phyloP scores from a whole-genome alignment of 176 grass and related monocot species.

The Cenchrus purpureus region DNA sequence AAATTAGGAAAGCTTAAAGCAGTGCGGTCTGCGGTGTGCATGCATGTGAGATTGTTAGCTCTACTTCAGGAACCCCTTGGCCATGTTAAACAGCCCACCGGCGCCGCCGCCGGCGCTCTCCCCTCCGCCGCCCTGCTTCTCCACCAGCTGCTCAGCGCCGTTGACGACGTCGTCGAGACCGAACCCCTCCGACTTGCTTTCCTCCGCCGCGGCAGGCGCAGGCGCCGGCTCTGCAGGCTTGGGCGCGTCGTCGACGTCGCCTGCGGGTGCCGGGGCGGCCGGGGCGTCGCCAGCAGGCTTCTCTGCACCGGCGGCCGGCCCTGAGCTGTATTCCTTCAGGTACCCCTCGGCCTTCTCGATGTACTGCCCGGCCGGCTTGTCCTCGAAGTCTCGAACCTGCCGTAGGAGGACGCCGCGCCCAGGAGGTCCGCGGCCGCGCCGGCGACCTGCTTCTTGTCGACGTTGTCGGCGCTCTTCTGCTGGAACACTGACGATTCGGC shows the following conservation, averaged over 20 bases:
- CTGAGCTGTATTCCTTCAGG: slow-evolving; percentile 60
- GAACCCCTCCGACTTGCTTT: slow-evolving; percentile 40
- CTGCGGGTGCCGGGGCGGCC: neutral
- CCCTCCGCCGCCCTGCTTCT: slow-evolving; percentile 50
- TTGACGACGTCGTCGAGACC: slow-evolving; percentile 60
- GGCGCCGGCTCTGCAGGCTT: neutral
- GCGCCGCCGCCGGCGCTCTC: slow-evolving; percentile 20
- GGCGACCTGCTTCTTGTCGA: slow-evolving; percentile 80
- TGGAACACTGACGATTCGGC: slow-evolving; percentile 57
- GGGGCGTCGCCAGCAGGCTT: neutral
- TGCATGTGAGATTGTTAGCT: neutral
- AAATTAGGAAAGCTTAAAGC: neutral
- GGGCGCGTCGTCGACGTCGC: neutral
- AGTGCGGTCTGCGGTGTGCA: neutral
- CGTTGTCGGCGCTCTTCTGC: slow-evolving; percentile 45
- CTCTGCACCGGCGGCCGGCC: neutral
- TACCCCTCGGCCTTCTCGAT: slow-evolving; percentile 80
- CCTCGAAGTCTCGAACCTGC: slow-evolving; percentile 52
- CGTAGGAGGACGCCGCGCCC: slow-evolving; percentile 61
- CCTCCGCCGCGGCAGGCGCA: slow-evolving; percentile 18
- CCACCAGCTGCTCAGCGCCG: slow-evolving; percentile 44
- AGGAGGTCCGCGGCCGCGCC: slow-evolving; percentile 63
- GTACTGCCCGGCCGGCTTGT: slow-evolving; percentile 76
- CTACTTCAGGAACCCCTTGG: slow-evolving; percentile 83
- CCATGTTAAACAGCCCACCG: slow-evolving; percentile 70